Percentiles rank a stretch among this genome's conserved stretches.
These are phyloP conservation scores for Pseudoscleropodium purum DNA, from an alignment of 225 moss, liverwort and hornwort genomes.

Conservation along the genomic window DNA sequence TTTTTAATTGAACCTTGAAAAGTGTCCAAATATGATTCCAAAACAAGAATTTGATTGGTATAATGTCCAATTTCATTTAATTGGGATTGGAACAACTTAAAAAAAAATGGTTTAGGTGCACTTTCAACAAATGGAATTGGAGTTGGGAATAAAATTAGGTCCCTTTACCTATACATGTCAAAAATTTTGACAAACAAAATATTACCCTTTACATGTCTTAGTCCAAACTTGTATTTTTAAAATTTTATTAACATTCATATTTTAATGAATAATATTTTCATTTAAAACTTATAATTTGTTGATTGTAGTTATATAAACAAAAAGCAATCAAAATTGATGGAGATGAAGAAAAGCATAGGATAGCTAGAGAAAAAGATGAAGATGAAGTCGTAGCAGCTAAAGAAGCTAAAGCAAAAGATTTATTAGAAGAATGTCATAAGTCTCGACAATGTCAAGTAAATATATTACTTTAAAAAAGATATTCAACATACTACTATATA, in stretches of 20 bases:
- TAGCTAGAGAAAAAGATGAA: slow-evolving; percentile 10
- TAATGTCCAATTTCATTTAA: background rate
- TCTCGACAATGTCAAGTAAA: slow-evolving; percentile 18
- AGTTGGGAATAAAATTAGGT: background rate
- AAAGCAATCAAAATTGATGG: background rate
- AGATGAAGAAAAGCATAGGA: slow-evolving; percentile 10
- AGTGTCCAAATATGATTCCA: rapidly evolving
- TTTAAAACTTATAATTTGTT: no score
- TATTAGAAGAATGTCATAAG: slow-evolving; percentile 20
- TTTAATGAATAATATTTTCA: background rate
- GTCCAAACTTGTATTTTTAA: rapidly evolving
- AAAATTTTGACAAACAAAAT: background rate
- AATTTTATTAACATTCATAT: no score
- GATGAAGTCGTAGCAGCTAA: background rate
- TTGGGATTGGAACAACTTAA: rapidly evolving
- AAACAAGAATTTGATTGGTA: no score
- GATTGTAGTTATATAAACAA: background rate
- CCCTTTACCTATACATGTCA: no score
- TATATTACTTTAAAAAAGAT: rapidly evolving
- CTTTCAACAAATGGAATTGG: background rate
- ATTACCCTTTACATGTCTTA: rapidly evolving
- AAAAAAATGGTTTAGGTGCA: background rate
- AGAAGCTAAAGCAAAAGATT: slow-evolving; percentile 2
- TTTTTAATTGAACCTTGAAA: background rate
- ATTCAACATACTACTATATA: background rate